Percentiles rank a stretch among this genome's conserved stretches.
phyloP scores from a whole-genome alignment of 2,329 filamentous ascomycete species.

The Aspergillus hiratsukae region DNA sequence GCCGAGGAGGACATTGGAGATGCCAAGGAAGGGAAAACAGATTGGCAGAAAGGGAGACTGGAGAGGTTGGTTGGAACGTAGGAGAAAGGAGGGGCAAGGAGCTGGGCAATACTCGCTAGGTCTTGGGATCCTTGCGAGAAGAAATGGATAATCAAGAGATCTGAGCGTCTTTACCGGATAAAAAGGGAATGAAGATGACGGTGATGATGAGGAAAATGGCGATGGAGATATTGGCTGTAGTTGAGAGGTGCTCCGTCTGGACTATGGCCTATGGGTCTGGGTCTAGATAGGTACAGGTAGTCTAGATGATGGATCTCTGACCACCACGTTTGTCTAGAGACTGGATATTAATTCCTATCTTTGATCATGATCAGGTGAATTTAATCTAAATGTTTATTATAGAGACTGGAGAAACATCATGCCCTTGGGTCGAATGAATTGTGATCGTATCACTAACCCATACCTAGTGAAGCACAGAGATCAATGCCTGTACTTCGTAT shows the following conservation, averaged over 20 bases:
- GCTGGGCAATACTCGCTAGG: neutral
- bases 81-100: neutral
- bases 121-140: neutral
- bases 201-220: conserved; percentile 1
- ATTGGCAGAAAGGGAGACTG: neutral
- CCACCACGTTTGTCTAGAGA: neutral
- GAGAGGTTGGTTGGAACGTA: neutral
- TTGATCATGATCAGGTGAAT: neutral
- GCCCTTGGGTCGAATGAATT: neutral
- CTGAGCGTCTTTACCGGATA: neutral
- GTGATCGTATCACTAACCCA: neutral
- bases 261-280: neutral
- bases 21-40: neutral
- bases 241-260: too few species aligned
- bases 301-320: neutral
- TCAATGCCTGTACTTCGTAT: too few species aligned
- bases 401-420: neutral
- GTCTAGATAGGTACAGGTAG: neutral
- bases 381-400: neutral
- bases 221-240: neutral
- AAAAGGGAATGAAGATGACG: neutral
- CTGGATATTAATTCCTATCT: neutral
- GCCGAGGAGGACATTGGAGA: neutral
- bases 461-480: too few species aligned
- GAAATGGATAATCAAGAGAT: neutral